These are phyloP conservation scores for Diaporthe helianthi DNA, from an alignment of 2,329 filamentous ascomycete genomes.

Conservation along the genomic window DNA sequence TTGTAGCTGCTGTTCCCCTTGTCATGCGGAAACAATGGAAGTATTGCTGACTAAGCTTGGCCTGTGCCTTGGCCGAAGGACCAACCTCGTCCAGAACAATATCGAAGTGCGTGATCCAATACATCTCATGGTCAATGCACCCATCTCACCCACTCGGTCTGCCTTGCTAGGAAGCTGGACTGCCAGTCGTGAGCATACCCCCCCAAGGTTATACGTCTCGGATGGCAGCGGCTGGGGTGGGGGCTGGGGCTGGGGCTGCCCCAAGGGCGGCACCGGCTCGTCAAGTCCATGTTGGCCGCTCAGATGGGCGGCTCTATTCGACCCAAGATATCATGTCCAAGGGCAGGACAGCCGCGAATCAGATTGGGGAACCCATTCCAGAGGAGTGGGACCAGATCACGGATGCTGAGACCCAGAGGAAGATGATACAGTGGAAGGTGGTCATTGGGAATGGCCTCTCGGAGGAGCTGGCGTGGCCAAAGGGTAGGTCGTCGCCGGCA, in stretches of 20 bases:
- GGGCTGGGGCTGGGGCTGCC: constrained; percentile 8
- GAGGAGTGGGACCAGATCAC: constrained; percentile 20
- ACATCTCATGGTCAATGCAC: not conserved
- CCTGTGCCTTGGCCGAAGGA: not conserved
- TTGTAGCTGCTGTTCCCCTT: not conserved
- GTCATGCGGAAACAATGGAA: not conserved
- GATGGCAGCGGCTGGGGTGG: constrained; percentile 23
- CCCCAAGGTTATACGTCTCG: not conserved
- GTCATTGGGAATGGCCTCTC: constrained; percentile 27
- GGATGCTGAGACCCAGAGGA: constrained; percentile 18
- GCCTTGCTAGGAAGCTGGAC: not conserved
- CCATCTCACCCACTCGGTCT: not conserved
- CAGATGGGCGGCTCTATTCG: constrained; percentile 29
- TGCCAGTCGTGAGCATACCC: not conserved
- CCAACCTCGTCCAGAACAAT: not conserved
- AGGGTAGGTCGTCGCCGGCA: constrained; percentile 11
- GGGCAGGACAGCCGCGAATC: not conserved
- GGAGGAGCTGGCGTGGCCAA: constrained; percentile 32
- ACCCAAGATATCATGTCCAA: constrained; percentile 28
- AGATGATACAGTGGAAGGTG: constrained; percentile 31
- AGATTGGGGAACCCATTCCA: constrained; percentile 28
- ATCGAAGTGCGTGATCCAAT: not conserved
- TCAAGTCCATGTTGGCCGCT: constrained; percentile 30
- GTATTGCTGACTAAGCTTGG: constrained; percentile 16
- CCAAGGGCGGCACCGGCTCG: constrained; percentile 19